Percentiles rank a stretch among this genome's conserved stretches.
phyloP scores from a whole-genome alignment of 2,329 filamentous ascomycete species.

The Tympanopsis confertula region DNA sequence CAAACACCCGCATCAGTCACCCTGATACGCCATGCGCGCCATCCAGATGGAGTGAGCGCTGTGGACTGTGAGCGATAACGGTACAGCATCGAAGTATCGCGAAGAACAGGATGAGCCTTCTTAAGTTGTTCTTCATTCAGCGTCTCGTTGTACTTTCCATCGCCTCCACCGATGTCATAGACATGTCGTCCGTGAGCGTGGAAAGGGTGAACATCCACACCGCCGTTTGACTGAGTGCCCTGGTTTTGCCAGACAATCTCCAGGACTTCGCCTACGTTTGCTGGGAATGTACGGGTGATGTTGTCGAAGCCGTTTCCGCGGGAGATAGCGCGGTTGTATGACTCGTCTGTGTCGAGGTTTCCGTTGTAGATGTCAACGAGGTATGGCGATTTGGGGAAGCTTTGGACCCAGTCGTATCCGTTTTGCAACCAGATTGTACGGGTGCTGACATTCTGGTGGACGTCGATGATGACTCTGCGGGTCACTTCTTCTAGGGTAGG shows the following conservation, averaged over 20 bases:
- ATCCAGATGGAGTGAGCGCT: conserved; percentile 23
- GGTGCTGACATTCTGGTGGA: conserved; percentile 11
- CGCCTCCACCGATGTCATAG: conserved; percentile 31
- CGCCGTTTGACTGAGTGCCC: conserved; percentile 22
- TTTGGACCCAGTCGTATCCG: conserved; percentile 18
- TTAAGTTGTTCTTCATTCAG: conserved; percentile 22
- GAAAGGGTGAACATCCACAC: conserved; percentile 28
- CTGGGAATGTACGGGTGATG: conserved; percentile 23
- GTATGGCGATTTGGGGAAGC: conserved; percentile 22
- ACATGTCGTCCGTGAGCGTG: conserved; percentile 31
- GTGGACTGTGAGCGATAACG: conserved; percentile 22
- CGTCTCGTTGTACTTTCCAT: conserved; percentile 27
- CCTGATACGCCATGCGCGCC: conserved; percentile 35
- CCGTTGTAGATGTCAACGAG: conserved; percentile 31
- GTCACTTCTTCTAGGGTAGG: conserved; percentile 19
- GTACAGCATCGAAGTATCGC: conserved; percentile 27
- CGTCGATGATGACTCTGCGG: conserved; percentile 19
- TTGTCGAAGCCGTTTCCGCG: conserved; percentile 31
- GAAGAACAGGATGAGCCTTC: conserved; percentile 23
- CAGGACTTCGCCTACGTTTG: conserved; percentile 30
- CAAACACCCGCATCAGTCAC: conserved; percentile 32
- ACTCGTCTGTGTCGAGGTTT: conserved; percentile 19
- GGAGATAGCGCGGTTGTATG: conserved; percentile 25
- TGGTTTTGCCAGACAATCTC: conserved; percentile 29
- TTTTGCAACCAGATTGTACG: conserved; percentile 14